Evolutionary conservation across 2,329 filamentous ascomycete genomes (phyloP).

Genomic region (Knoxdaviesia proteae): DNA sequence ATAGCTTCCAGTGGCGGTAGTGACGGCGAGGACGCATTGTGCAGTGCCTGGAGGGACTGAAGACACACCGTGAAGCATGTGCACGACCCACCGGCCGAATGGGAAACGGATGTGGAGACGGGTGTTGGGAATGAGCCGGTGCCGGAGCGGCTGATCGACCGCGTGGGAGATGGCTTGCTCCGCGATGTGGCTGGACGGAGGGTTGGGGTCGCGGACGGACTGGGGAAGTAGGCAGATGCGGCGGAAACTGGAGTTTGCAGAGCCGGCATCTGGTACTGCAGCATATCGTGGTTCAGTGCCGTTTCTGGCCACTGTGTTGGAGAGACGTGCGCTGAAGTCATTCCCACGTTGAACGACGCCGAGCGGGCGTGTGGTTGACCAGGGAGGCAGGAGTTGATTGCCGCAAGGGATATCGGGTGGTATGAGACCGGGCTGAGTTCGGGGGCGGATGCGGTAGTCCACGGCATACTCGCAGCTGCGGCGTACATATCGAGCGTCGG

Average conservation of each 20-base stretch:
- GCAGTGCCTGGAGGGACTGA: conserved; percentile 23
- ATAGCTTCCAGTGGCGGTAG: conserved; percentile 22
- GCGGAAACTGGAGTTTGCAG: conserved; percentile 16
- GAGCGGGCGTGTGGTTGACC: conserved; percentile 10
- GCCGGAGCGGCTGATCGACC: neutral
- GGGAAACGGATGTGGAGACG: conserved; percentile 11
- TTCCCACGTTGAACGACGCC: conserved; percentile 9
- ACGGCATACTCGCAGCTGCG: too few relatives aligned
- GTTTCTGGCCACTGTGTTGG: conserved; percentile 12
- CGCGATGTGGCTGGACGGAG: conserved; percentile 7
- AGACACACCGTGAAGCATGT: conserved; percentile 25
- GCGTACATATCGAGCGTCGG: too few relatives aligned
- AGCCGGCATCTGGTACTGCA: conserved; percentile 9
- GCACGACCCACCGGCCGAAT: conserved; percentile 14
- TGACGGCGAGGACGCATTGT: conserved; percentile 19
- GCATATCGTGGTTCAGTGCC: conserved; percentile 12
- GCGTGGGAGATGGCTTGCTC: neutral
- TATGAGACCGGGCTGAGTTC: too few relatives aligned
- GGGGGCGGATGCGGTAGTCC: too few relatives aligned
- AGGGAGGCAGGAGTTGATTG: too few relatives aligned
- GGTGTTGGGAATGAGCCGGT: conserved; percentile 3
- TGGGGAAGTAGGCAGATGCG: conserved; percentile 17
- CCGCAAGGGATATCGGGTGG: too few relatives aligned
- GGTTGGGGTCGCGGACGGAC: conserved; percentile 16
- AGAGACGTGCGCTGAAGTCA: neutral